These are phyloP conservation scores for Eutrema heterophyllum DNA, from an alignment of 345 rosid species.

Conservation along the genomic window DNA sequence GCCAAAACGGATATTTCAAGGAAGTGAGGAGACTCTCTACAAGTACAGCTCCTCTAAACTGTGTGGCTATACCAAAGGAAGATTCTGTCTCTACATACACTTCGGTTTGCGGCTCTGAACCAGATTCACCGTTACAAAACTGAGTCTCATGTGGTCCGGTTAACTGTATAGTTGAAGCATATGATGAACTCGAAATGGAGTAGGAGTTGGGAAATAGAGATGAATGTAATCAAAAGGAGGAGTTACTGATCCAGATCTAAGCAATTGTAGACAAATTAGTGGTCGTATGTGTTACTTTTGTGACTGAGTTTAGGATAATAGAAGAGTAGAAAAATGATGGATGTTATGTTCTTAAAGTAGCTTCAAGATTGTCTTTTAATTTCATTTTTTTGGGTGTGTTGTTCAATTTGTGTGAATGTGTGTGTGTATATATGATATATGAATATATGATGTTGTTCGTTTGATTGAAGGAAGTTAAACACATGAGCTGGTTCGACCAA, in stretches of 20 bases:
- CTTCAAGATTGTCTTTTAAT: background rate
- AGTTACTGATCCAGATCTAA: background rate
- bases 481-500: no score
- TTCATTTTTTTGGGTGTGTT: background rate
- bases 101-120: constrained; percentile 69
- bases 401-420: constrained; percentile 7
- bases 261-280: constrained; percentile 7
- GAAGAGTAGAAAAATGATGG: constrained; percentile 7
- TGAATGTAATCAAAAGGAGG: background rate
- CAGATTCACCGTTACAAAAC: constrained; percentile 55
- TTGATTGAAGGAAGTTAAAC: background rate
- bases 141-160: background rate
- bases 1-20: constrained; percentile 73
- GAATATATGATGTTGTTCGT: no score
- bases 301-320: constrained; percentile 17
- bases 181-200: background rate
- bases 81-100: constrained; percentile 72
- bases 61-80: constrained; percentile 73
- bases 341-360: constrained; percentile 13
- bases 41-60: constrained; percentile 50
- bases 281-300: constrained; percentile 8
- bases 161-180: background rate
- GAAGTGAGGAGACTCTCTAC: constrained; percentile 28
- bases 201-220: constrained; percentile 7
- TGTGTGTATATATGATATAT: background rate